Evolutionary conservation across 306 rosid species (phyloP).

Genomic region (Cucurbita moschata): DNA sequence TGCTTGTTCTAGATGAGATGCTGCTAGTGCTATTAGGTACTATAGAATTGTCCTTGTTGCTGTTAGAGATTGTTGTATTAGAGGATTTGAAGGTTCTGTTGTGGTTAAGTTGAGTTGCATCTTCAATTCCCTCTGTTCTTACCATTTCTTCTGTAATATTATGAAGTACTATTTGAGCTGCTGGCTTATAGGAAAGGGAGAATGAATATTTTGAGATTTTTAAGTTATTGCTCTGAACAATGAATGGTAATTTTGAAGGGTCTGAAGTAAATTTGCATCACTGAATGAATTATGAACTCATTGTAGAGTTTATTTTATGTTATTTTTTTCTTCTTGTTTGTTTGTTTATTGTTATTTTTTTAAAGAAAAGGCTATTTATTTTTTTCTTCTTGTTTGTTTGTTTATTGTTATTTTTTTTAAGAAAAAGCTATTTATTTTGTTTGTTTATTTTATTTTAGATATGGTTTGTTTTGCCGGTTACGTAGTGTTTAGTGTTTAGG

Average conservation of each 20-base stretch:
- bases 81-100: neutral
- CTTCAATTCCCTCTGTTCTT: neutral
- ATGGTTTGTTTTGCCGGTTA: too few species aligned
- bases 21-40: slow-evolving; percentile 1
- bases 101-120: neutral
- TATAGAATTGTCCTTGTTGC: neutral
- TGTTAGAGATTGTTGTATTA: neutral
- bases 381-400: too few species aligned
- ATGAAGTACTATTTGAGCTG: neutral
- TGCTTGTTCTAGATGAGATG: neutral
- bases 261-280: neutral
- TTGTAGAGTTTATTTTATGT: neutral
- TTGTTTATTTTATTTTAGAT: too few species aligned
- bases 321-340: too few species aligned
- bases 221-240: neutral
- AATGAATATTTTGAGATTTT: neutral
- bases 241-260: neutral
- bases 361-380: too few species aligned
- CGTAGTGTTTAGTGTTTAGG: too few species aligned
- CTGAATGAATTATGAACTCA: neutral
- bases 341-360: too few species aligned
- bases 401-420: too few species aligned
- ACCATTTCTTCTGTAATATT: neutral
- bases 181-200: neutral
- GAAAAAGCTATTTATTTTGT: too few species aligned